Base-by-base conservation (phyloP, 805 yeast species). In the Clavispora carvajalis region DNA sequence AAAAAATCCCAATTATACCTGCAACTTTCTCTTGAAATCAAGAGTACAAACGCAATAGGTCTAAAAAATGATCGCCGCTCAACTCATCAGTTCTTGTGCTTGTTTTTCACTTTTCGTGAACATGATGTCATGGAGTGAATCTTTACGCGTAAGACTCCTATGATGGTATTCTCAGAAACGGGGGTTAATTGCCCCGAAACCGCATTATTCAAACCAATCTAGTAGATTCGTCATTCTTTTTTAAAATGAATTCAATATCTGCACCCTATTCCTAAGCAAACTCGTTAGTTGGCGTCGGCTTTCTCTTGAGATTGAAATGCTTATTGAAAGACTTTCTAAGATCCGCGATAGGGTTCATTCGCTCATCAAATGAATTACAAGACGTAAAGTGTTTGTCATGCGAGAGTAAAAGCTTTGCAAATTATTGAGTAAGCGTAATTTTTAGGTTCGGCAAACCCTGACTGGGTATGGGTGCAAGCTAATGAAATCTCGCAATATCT, bases 41-140 rank as follows among this genome's bases (percentile, higher is more conserved):
- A 39, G 44, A 19, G 38, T 52, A 11, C 45, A 44, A 9, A 30
- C 40, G 10, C 47, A 35, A 11, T 22, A 36, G 9, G 19, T 38
- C 3, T 22, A 46, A 2, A 47, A 47, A 40, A 11, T 49, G 3
- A 47, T 52, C 34, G 36, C 48, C 12, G 49, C 48, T 8, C 44
- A 43, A 37, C 51, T 15, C 48, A 51, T 34, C 50, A 38, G 34
- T 55, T 49, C 44, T 45, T 56, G 25, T 43, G 49, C 37, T 37
- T 51, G 9, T 51, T 51, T 43, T 56, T 49, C 41, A 41, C 46
- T 23, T 41, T 41, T 37, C 46, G 43, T 34, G 47, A 47, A 1
- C 36, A 47, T 34, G 21, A 16, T 3, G 45, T 44, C 7, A 38
- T 48, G 24, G 49, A 52, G 21, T 51, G 39, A 22, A 45, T 47